A percentile compares a stretch with the other conserved stretches of the same genome.
phyloP scores from a whole-genome alignment of 2,329 filamentous ascomycete species.

The Apiospora malaysiana region DNA sequence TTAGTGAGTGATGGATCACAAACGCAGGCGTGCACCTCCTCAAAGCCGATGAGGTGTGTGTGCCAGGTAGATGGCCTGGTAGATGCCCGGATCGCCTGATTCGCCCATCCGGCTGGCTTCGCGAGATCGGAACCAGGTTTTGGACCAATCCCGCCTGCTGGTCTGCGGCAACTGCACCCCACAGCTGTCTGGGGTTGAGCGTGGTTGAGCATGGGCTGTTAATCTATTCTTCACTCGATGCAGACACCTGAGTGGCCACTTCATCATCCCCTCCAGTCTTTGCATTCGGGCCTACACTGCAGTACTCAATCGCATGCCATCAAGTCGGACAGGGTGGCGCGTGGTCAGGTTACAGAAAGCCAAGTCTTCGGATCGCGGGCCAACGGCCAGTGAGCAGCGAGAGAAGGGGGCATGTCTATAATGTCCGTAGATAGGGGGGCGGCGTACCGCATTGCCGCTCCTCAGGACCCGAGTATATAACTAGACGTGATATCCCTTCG shows the following conservation, averaged over 20 bases:
- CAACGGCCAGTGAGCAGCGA: not conserved
- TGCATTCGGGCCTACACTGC: not conserved
- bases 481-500: not conserved
- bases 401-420: not conserved
- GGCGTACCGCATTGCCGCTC: not conserved
- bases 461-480: not conserved
- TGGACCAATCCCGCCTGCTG: not conserved
- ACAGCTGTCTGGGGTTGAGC: slow-evolving; percentile 1
- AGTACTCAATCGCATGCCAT: not conserved
- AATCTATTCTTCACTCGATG: slow-evolving; percentile 7
- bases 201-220: not conserved
- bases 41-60: not conserved
- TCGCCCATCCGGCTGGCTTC: not conserved
- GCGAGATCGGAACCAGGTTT: not conserved
- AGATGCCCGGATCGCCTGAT: not conserved
- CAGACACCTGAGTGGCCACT: not conserved
- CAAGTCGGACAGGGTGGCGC: not conserved
- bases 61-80: not conserved
- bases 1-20: not conserved
- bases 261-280: not conserved
- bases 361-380: not conserved
- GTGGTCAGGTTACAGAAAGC: not conserved
- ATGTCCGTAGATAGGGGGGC: not conserved
- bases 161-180: not conserved
- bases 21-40: not conserved